These are phyloP conservation scores for Podospora comata DNA, from an alignment of 495 filamentous ascomycete genomes.

Conservation along the genomic window DNA sequence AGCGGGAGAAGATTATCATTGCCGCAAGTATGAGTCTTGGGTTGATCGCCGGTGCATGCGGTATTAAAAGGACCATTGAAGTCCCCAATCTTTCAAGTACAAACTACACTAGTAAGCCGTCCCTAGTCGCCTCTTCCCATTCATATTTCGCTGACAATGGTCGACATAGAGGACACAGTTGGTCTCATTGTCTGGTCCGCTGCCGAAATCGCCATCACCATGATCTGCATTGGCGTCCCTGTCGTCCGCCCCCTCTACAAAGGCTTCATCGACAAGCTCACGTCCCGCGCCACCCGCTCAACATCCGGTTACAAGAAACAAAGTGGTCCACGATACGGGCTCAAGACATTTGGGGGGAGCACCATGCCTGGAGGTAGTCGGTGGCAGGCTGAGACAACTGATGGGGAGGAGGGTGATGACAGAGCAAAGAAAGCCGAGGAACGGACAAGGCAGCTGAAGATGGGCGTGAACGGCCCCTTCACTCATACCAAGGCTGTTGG, in stretches of 20 bases:
- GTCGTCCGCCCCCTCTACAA: slow-evolving; percentile 15
- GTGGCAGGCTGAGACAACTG: not conserved
- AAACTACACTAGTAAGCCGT: not conserved
- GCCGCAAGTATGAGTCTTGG: slow-evolving; percentile 19
- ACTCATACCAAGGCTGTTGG: not conserved
- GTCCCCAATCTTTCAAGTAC: not conserved
- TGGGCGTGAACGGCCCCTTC: not conserved
- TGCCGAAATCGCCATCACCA: slow-evolving; percentile 25
- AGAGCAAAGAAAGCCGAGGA: not conserved
- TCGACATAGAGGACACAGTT: slow-evolving; percentile 26
- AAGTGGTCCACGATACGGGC: not conserved
- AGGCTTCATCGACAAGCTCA: slow-evolving; percentile 7
- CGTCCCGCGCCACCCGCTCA: slow-evolving; percentile 10
- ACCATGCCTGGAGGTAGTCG: not conserved
- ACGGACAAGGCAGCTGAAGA: not conserved
- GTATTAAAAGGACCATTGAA: not conserved
- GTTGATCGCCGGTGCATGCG: not conserved
- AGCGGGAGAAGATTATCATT: slow-evolving; percentile 46
- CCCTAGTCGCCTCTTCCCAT: not conserved
- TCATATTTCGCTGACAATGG: not conserved
- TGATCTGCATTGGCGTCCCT: slow-evolving; percentile 25
- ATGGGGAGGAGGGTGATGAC: not conserved
- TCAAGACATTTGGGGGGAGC: not conserved
- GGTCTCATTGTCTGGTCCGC: slow-evolving; percentile 24
- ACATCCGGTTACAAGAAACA: slow-evolving; percentile 13